phyloP scores from a whole-genome alignment of 306 rosid genomes.

The Biancaea sappan region DNA sequence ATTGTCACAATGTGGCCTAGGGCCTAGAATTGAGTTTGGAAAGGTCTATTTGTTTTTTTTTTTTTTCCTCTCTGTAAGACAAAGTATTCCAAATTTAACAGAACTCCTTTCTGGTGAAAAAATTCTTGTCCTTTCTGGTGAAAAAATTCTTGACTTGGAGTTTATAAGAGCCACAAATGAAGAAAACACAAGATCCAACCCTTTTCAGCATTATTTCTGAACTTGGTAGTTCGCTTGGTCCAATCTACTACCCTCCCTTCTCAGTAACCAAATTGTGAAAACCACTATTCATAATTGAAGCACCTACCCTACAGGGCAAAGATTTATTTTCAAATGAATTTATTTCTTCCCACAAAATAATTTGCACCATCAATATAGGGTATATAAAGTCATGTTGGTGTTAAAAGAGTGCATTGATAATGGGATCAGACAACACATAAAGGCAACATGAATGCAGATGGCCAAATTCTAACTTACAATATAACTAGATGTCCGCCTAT shows the following conservation, averaged over 20 bases:
- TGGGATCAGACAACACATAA: neutral
- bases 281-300: neutral
- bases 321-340: neutral
- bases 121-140: too few relatives aligned
- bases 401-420: neutral
- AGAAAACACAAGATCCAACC: too few relatives aligned
- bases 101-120: too few relatives aligned
- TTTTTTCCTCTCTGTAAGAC: neutral
- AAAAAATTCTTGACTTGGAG: too few relatives aligned
- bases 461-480: neutral
- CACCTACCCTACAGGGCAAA: neutral
- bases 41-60: neutral
- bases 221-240: neutral
- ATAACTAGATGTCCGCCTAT: neutral
- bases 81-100: neutral
- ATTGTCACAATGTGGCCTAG: neutral
- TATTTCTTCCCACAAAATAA: neutral
- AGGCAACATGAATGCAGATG: neutral
- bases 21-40: neutral
- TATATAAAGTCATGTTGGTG: neutral
- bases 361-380: neutral
- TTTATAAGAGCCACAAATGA: neutral
- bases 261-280: neutral
- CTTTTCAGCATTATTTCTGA: neutral
- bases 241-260: neutral